These are phyloP conservation scores for Saccharomycopsis synnaedendra DNA, from an alignment of 805 yeast genomes.

Conservation along the genomic window DNA sequence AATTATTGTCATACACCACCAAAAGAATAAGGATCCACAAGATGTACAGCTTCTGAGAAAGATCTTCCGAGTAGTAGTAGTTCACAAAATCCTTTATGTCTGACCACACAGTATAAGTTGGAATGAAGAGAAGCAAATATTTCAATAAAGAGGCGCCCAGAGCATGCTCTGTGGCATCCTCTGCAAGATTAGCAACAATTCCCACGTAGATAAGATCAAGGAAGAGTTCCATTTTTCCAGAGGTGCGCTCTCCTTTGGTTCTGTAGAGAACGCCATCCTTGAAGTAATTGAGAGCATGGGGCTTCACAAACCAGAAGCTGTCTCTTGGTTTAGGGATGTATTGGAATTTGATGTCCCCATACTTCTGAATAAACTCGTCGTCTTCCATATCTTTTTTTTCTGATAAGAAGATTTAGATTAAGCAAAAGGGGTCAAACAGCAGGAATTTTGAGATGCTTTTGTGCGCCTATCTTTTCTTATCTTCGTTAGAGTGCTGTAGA, in stretches of 20 bases:
- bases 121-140: slow-evolving; percentile 40
- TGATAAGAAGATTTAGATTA: no score
- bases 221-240: slow-evolving; percentile 44
- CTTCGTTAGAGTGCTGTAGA: no score
- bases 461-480: no score
- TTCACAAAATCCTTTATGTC: slow-evolving; percentile 54
- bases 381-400: not conserved
- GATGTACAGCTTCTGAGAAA: slow-evolving; percentile 39
- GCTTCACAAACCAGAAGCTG: slow-evolving; percentile 32
- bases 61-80: slow-evolving; percentile 50
- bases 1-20: slow-evolving; percentile 40
- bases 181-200: slow-evolving; percentile 47
- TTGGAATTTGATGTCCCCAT: slow-evolving; percentile 34
- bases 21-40: slow-evolving; percentile 41
- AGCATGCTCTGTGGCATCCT: slow-evolving; percentile 38
- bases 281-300: slow-evolving; percentile 52
- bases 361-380: slow-evolving; percentile 30
- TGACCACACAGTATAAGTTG: slow-evolving; percentile 57
- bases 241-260: slow-evolving; percentile 42
- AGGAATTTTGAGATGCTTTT: no score
- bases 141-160: slow-evolving; percentile 34
- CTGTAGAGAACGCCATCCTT: slow-evolving; percentile 43
- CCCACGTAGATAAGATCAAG: slow-evolving; percentile 56
- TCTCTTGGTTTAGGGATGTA: slow-evolving; percentile 28
- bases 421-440: no score